phyloP scores from a whole-genome alignment of 2,329 filamentous ascomycete species.

The Paraphaeosphaeria minitans region DNA sequence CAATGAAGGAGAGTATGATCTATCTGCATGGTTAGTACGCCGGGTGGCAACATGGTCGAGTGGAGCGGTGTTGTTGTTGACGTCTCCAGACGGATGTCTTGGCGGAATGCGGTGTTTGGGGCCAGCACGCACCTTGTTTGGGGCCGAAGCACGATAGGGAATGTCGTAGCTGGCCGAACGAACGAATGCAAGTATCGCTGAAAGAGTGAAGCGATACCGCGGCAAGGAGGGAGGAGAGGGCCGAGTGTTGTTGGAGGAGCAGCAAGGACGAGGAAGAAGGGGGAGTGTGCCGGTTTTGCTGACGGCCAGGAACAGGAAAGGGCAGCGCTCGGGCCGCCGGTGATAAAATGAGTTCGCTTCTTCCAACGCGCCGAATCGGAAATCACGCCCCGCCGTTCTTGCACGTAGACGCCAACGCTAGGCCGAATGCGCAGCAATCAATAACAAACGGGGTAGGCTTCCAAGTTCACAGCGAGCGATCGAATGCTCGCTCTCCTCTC shows the following conservation, averaged over 20 bases:
- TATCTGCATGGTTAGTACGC: slow-evolving; percentile 28
- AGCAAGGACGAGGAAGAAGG: slow-evolving; percentile 21
- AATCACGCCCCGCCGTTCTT: slow-evolving; percentile 14
- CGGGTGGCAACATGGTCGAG: slow-evolving; percentile 1
- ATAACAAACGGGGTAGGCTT: slow-evolving; percentile 17
- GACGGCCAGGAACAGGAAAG: slow-evolving; percentile 2
- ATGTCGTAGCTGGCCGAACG: slow-evolving; percentile 37
- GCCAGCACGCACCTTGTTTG: slow-evolving; percentile 33
- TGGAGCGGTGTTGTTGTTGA: slow-evolving; percentile 13
- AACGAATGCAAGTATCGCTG: slow-evolving; percentile 59
- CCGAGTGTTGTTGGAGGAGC: slow-evolving; percentile 42
- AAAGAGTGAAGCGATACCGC: slow-evolving; percentile 68
- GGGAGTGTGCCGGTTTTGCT: slow-evolving; percentile 15
- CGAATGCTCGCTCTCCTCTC: slow-evolving; percentile 10
- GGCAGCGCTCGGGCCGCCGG: slow-evolving; percentile 7
- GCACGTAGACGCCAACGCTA: slow-evolving; percentile 16
- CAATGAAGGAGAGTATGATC: slow-evolving; percentile 36
- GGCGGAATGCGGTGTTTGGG: slow-evolving; percentile 26
- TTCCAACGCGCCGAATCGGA: slow-evolving; percentile 15
- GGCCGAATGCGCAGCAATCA: slow-evolving; percentile 8
- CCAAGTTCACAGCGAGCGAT: slow-evolving; percentile 10
- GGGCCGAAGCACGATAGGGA: slow-evolving; percentile 22
- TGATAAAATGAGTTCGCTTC: slow-evolving; percentile 12
- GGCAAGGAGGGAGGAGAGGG: slow-evolving; percentile 31
- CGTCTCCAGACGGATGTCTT: slow-evolving; percentile 23